phyloP scores from a whole-genome alignment of 495 filamentous ascomycete genomes.

The Mytilinidion resinicola region DNA sequence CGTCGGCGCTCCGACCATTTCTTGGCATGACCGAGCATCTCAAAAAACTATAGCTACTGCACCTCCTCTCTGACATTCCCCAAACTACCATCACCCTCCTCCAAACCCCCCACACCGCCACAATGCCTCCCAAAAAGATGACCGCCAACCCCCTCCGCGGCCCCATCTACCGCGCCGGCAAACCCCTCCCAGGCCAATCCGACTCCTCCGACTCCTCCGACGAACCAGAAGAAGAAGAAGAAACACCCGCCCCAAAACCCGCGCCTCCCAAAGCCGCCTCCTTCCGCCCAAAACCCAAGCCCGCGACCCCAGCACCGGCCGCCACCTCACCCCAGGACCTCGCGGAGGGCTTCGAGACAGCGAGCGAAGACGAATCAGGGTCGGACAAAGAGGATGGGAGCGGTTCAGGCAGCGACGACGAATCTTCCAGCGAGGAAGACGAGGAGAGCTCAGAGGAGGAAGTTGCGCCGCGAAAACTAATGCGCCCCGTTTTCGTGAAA shows the following conservation, averaged over 20 bases:
- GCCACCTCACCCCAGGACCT: constrained; percentile 45
- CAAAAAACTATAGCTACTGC: too few species aligned
- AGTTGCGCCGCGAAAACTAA: constrained; percentile 52
- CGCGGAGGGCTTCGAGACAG: constrained; percentile 36
- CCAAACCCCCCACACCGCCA: constrained; percentile 17
- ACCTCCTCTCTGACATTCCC: too few species aligned
- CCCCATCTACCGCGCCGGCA: constrained; percentile 79
- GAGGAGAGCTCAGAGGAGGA: constrained; percentile 41
- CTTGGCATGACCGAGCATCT: too few species aligned
- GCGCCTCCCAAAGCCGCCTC: constrained; percentile 18
- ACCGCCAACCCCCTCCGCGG: constrained; percentile 84
- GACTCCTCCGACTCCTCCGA: constrained; percentile 60
- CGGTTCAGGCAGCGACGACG: constrained; percentile 38
- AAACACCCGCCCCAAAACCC: constrained; percentile 43
- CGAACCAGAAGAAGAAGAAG: constrained; percentile 55
- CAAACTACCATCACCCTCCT: too few species aligned
- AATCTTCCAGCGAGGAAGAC: constrained; percentile 67
- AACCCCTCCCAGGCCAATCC: constrained; percentile 56
- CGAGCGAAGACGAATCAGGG: constrained; percentile 22
- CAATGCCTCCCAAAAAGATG: constrained; percentile 87
- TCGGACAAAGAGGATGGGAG: constrained; percentile 37
- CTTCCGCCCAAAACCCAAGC: constrained; percentile 28
- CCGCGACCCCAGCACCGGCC: constrained; percentile 42
- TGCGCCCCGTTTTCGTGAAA: constrained; percentile 87
- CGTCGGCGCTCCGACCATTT: too few species aligned